These are phyloP conservation scores for Geosmithia putterillii DNA, from an alignment of 2,329 filamentous ascomycete genomes.

Conservation along the genomic window DNA sequence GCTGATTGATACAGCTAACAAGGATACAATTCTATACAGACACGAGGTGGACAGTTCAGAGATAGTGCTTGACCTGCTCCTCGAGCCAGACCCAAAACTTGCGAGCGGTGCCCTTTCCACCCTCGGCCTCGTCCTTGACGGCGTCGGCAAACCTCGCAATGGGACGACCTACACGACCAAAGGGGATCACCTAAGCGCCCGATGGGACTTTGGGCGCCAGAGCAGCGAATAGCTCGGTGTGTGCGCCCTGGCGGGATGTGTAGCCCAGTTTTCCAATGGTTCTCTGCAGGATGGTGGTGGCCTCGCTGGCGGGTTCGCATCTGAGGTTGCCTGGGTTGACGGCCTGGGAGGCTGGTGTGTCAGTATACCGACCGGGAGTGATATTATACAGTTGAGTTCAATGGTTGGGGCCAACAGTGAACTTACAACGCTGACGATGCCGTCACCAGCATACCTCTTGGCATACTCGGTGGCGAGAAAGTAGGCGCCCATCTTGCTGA, in stretches of 20 bases:
- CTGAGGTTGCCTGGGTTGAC: constrained; percentile 20
- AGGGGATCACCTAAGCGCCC: constrained; percentile 17
- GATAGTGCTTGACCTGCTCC: constrained; percentile 18
- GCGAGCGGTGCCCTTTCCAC: constrained; percentile 20
- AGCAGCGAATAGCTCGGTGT: constrained; percentile 34
- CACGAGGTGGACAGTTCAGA: too few relatives aligned
- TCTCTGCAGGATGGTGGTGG: constrained; percentile 5
- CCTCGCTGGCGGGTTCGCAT: constrained; percentile 19
- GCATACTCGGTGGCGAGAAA: constrained; percentile 12
- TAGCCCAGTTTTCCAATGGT: constrained; percentile 5
- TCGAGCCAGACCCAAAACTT: constrained; percentile 29
- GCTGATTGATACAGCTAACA: too few relatives aligned
- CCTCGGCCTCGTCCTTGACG: constrained; percentile 17
- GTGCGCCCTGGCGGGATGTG: constrained; percentile 25
- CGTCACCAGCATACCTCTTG: constrained; percentile 14
- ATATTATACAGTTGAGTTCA: too few relatives aligned
- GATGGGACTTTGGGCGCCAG: constrained; percentile 27
- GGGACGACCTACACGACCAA: constrained; percentile 20
- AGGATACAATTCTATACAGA: too few relatives aligned
- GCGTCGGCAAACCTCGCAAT: constrained; percentile 17
- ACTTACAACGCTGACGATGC: constrained; percentile 12
- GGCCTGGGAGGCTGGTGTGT: too few relatives aligned
- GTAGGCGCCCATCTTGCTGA: constrained; percentile 12
- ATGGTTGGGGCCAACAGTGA: too few relatives aligned
- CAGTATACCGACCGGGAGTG: too few relatives aligned